phyloP scores from a whole-genome alignment of 805 yeast genomes.

The Candida chauliodis region DNA sequence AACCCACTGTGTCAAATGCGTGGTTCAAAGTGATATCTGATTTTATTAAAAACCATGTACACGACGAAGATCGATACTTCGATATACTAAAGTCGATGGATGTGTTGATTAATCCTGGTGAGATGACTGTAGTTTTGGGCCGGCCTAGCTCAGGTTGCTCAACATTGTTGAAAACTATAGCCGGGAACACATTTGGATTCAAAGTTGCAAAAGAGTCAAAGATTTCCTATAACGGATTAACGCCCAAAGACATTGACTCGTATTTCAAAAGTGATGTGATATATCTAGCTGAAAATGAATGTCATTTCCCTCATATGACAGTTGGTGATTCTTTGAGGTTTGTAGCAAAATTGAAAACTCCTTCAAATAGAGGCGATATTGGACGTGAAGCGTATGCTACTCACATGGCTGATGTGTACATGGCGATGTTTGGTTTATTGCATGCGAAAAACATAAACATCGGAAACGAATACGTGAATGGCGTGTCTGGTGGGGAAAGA shows the following conservation, averaged over 20 bases:
- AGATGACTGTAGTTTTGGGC: neutral
- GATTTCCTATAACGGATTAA: neutral
- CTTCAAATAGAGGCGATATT: neutral
- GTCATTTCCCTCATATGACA: slow-evolving; percentile 51
- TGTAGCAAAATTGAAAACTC: neutral
- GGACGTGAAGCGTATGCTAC: slow-evolving; percentile 13
- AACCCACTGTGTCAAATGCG: slow-evolving; percentile 48
- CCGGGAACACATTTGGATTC: neutral
- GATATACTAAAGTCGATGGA: neutral
- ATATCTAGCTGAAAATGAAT: slow-evolving; percentile 51
- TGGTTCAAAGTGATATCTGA: slow-evolving; percentile 17
- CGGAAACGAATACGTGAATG: neutral
- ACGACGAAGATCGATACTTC: slow-evolving; percentile 12
- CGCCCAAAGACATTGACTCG: neutral
- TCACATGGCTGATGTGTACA: slow-evolving; percentile 38
- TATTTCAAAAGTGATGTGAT: slow-evolving; percentile 35
- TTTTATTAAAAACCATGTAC: slow-evolving; percentile 4
- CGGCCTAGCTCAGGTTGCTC: neutral
- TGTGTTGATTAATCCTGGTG: neutral
- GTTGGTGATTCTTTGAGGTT: slow-evolving; percentile 44
- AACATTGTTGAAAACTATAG: neutral
- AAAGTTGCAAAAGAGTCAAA: neutral
- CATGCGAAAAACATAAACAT: slow-evolving; percentile 57
- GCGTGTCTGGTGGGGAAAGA: neutral
- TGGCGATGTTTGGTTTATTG: slow-evolving; percentile 45